These are phyloP conservation scores for Mycena rebaudengoi DNA, from an alignment of 768 basidiomycete genomes.

Conservation along the genomic window DNA sequence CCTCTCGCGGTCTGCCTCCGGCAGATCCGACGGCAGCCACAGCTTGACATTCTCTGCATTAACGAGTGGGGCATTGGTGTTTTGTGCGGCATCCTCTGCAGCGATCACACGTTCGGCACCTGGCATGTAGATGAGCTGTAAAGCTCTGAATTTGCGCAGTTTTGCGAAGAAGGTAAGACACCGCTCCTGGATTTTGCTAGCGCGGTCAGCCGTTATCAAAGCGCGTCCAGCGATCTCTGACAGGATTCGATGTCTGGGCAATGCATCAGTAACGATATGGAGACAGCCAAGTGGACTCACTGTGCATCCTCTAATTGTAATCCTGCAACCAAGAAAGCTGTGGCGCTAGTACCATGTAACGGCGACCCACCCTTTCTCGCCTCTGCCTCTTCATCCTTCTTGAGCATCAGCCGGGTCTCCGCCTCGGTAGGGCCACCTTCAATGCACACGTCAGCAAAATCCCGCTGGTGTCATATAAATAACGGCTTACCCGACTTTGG, in stretches of 20 bases:
- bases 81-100: background rate
- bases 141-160: background rate
- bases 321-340: background rate
- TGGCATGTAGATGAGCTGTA: constrained; percentile 6
- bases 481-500: background rate
- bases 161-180: constrained; percentile 1
- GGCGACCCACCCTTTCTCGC: background rate
- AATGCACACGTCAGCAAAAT: background rate
- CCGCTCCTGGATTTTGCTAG: constrained; percentile 16
- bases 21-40: background rate
- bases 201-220: background rate
- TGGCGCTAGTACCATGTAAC: background rate
- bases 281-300: background rate
- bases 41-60: background rate
- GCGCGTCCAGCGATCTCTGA: background rate
- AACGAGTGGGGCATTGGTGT: background rate
- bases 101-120: background rate
- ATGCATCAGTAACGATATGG: background rate
- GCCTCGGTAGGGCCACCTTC: background rate
- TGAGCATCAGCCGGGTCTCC: background rate
- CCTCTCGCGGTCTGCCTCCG: background rate
- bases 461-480: too few species aligned
- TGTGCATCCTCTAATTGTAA: constrained; percentile 14
- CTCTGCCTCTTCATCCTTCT: background rate
- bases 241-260: background rate